Evolutionary conservation across 1,139 yeast genomes (phyloP), one percentile per base, ranked within the genome.

Genomic region (Taphrina sp.): DNA sequence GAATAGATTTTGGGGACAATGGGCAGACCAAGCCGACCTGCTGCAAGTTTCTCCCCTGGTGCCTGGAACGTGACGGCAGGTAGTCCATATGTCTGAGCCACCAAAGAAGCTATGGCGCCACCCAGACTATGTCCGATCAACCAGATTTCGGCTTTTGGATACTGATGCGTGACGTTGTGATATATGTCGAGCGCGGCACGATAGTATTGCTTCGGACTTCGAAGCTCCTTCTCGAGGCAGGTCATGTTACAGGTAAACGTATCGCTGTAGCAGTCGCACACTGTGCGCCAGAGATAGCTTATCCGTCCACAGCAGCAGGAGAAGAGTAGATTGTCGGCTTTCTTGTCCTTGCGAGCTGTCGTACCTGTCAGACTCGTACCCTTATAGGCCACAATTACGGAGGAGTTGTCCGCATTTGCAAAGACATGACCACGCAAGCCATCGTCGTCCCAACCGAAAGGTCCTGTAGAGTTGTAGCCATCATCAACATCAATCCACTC

Each of bases 221-320:
- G 74, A 56, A 90, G 72, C 65, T 87, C 95, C 47, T 73, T 74
- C 67, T 90, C 97, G 29, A 94, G 72, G 65, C 99, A 92, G 60
- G 78, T 80, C 68, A 88, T 94, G 68, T 88, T 84, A 69, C 99
- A 92, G 0, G 95, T 87, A 68, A 87, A 88, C 0, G 95, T 80
- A 58, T 80, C 81, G 61, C 82, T 81, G 67, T 84, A 90, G 67
- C 99, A 92, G 69, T 89, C 96, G 70, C 99, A 92, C 0, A 90
- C 97, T 0, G 97, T 86, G 5, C 83, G 20, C 98, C 98, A 94
- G 70, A 88, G 72, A 64, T 89, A 90, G 57, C 94, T 81, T 5
- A 92, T 83, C 36, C 97, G 76, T 0, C 96, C 98, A 72, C 99
- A 92, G 69, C 99, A 92, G 69, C 99, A 92, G 16, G 95, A 86